Evolutionary conservation across 2,329 filamentous ascomycete genomes (phyloP).

Genomic region (Diaporthe capsici): DNA sequence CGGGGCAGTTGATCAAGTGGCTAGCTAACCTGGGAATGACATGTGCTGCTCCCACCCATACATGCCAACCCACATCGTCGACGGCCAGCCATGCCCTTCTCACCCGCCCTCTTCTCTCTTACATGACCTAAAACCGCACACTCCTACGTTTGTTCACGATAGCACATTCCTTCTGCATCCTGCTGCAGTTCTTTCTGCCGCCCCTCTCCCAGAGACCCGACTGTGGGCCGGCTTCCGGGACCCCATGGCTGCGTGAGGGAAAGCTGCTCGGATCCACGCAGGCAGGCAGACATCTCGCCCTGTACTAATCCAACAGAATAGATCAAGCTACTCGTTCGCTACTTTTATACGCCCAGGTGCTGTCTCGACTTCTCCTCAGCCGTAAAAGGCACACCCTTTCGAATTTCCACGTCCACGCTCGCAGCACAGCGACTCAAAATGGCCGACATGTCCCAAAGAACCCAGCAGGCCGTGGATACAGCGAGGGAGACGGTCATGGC

Average conservation of each 20-base stretch:
- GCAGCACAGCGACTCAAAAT: slow-evolving; percentile 1
- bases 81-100: neutral
- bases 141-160: neutral
- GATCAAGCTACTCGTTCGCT: neutral
- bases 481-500: slow-evolving; percentile 57
- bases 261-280: neutral
- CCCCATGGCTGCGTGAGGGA: slow-evolving; percentile 12
- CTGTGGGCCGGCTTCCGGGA: neutral
- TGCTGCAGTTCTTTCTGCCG: neutral
- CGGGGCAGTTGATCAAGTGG: slow-evolving; percentile 30
- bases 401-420: neutral
- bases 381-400: neutral
- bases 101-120: neutral
- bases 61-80: neutral
- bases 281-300: slow-evolving; percentile 16
- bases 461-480: slow-evolving; percentile 43
- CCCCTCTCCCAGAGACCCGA: neutral
- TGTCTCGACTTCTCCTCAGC: neutral
- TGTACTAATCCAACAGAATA: slow-evolving; percentile 25
- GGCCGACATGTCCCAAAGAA: slow-evolving; percentile 41
- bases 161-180: neutral
- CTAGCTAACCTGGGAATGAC: slow-evolving; percentile 25
- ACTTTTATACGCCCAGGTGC: neutral
- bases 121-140: neutral
- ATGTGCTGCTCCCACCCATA: slow-evolving; percentile 10